A percentile compares a stretch with the other conserved stretches of the same genome.
Conservation (phyloP, 2,329 filamentous ascomycete genomes). For the Verticillium nubilum region DNA sequence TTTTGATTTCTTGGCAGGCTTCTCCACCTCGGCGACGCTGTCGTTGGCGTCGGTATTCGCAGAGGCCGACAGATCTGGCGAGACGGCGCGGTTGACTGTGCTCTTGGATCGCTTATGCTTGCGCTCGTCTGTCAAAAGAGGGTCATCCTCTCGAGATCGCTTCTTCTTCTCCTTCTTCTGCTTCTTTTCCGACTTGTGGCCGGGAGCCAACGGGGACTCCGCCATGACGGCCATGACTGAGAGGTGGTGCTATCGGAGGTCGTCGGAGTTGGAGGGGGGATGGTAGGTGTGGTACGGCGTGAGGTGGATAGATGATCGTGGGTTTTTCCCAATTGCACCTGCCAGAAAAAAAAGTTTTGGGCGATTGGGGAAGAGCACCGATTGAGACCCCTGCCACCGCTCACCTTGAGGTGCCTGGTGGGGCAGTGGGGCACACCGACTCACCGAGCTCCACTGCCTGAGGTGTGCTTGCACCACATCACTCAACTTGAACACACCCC, state of each 20-base stretch:
- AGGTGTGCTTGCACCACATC: too few relatives aligned
- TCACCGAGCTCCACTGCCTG: neutral
- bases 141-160: conserved; percentile 38
- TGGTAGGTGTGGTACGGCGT: neutral
- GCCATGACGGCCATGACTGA: neutral
- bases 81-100: conserved; percentile 17
- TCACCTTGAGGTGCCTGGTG: neutral
- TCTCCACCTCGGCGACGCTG: conserved; percentile 9
- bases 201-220: neutral
- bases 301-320: neutral
- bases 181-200: conserved; percentile 30
- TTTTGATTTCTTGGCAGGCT: conserved; percentile 1
- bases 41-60: conserved; percentile 11
- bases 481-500: too few relatives aligned
- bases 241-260: neutral
- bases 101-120: conserved; percentile 47
- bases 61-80: neutral
- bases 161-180: conserved; percentile 36
- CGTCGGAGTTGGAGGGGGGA: neutral
- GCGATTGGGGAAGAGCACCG: neutral
- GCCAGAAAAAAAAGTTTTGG: neutral
- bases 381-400: neutral
- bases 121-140: conserved; percentile 30
- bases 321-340: neutral
- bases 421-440: neutral